phyloP scores from a whole-genome alignment of 495 filamentous ascomycete genomes.

The Astrocystis sublimbata region DNA sequence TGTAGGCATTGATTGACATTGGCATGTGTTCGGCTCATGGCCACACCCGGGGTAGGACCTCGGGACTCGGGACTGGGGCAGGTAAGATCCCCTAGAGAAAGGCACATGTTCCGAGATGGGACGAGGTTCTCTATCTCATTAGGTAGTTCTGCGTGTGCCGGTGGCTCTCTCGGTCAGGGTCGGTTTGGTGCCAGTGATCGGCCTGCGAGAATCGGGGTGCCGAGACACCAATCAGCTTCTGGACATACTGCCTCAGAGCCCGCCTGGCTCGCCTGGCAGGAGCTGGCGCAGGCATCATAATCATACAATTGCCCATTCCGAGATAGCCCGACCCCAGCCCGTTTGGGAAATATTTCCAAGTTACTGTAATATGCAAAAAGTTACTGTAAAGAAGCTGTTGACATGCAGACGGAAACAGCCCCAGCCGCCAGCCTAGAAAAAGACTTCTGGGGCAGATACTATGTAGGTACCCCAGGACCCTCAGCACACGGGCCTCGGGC shows the following conservation, averaged over 20 bases:
- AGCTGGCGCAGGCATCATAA: no score
- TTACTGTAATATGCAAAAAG: no score
- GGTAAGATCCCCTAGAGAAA: constrained; percentile 8
- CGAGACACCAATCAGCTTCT: constrained; percentile 12
- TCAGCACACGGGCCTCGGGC: neutral
- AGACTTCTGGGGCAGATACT: neutral
- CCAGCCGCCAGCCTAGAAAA: neutral
- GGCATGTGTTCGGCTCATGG: neutral
- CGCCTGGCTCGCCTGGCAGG: neutral
- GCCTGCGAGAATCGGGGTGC: constrained; percentile 12
- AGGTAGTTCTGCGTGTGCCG: neutral
- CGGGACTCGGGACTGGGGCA: neutral
- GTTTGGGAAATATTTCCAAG: no score
- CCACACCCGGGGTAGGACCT: neutral
- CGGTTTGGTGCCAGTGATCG: constrained; percentile 12
- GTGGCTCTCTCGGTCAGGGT: constrained; percentile 1
- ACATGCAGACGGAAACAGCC: no score
- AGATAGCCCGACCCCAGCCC: constrained; percentile 4
- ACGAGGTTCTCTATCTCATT: neutral
- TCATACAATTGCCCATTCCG: constrained; percentile 4
- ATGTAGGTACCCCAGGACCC: no score
- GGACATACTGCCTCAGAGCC: neutral
- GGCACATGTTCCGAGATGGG: constrained; percentile 5
- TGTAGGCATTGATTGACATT: neutral
- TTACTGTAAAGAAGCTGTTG: no score